phyloP scores from a whole-genome alignment of 1,284 basidiomycete genomes.

The Anthracocystis walkeri region DNA sequence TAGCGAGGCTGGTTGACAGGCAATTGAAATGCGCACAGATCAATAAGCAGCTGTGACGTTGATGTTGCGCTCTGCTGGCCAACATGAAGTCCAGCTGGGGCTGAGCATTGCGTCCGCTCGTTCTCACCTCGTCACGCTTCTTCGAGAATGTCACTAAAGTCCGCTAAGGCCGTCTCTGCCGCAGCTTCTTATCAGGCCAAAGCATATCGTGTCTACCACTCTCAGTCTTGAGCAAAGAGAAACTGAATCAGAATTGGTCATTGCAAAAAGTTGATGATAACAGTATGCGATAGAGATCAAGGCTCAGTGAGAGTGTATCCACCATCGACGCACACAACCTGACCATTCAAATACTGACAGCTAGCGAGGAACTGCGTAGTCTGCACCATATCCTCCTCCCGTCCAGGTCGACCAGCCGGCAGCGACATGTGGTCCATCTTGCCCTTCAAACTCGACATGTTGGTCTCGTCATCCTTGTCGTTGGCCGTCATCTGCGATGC shows the following conservation, averaged over 20 bases:
- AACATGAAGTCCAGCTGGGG: no score
- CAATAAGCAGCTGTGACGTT: no score
- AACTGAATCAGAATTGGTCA: background rate
- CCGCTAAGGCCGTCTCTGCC: no score
- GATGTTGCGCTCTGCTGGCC: no score
- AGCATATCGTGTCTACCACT: no score
- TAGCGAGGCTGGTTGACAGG: no score
- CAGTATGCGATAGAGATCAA: conserved; percentile 10
- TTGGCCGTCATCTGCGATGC: conserved; percentile 55
- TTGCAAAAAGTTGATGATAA: background rate
- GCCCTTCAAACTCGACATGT: conserved; percentile 46
- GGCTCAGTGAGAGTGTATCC: conserved; percentile 57
- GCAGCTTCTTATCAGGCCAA: no score
- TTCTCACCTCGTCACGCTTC: no score
- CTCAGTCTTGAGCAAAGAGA: no score
- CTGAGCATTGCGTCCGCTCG: no score
- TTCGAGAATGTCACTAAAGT: no score
- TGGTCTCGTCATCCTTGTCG: conserved; percentile 42
- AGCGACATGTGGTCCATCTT: conserved; percentile 47
- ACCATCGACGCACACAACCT: conserved; percentile 52
- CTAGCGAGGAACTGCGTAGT: conserved; percentile 44
- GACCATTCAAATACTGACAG: conserved; percentile 54
- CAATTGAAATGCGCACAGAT: no score
- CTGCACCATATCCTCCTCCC: conserved; percentile 62
- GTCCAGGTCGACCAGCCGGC: conserved; percentile 56